A percentile compares a stretch with the other conserved stretches of the same genome.
phyloP scores from a whole-genome alignment of 441 rosid genomes.

The Syzygium malaccense region DNA sequence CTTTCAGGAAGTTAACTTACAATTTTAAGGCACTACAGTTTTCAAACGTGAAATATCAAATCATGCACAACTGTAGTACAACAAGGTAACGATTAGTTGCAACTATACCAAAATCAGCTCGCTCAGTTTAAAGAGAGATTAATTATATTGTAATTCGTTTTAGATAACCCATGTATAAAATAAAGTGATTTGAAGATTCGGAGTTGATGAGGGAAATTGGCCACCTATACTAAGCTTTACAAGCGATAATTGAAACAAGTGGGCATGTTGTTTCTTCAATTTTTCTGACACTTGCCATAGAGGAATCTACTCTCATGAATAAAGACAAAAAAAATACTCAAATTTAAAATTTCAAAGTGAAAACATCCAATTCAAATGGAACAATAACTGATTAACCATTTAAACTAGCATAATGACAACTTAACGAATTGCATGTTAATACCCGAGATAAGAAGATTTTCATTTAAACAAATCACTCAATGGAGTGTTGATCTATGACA shows the following conservation, averaged over 20 bases:
- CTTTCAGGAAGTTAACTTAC: neutral
- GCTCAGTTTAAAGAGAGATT: neutral
- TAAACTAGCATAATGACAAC: neutral
- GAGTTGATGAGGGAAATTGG: neutral
- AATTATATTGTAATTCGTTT: neutral
- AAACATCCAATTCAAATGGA: neutral
- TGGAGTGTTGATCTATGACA: neutral
- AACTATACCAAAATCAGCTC: neutral
- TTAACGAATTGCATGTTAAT: neutral
- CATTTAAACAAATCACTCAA: neutral
- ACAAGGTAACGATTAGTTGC: neutral
- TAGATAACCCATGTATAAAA: neutral
- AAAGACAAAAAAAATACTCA: neutral
- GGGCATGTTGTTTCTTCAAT: neutral
- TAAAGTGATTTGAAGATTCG: neutral
- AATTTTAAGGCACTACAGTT: neutral
- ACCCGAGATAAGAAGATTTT: neutral
- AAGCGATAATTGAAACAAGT: neutral
- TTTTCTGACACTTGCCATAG: neutral
- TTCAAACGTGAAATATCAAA: neutral
- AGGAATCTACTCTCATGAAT: neutral
- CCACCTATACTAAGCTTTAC: neutral
- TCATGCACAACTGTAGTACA: neutral
- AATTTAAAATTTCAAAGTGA: neutral
- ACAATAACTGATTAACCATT: neutral